A percentile compares a stretch with the other conserved stretches of the same genome.
Evolutionary conservation across 352 stramenopile species (phyloP).

Genomic region (Pythium phragmiticola): DNA sequence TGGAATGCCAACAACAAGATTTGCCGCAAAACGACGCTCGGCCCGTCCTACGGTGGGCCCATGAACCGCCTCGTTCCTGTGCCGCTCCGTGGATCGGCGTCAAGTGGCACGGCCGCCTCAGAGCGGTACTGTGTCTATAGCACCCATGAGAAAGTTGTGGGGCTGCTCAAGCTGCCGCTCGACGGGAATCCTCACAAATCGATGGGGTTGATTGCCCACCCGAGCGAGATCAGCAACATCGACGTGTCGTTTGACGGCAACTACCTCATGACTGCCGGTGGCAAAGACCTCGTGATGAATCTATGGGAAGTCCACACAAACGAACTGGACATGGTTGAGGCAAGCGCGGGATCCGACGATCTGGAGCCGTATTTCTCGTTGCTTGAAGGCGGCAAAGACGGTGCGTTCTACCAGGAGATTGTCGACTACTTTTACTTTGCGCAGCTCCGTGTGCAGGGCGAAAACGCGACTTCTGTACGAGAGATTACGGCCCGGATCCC

Average conservation of each 20-base stretch:
- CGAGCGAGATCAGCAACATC: constrained; percentile 84
- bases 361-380: constrained; percentile 82
- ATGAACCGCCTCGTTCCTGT: constrained; percentile 82
- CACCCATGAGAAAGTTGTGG: constrained; percentile 83
- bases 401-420: constrained; percentile 89
- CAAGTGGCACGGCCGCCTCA: constrained; percentile 22
- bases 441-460: constrained; percentile 89
- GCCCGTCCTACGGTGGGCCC: constrained; percentile 88
- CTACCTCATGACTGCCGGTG: constrained; percentile 87
- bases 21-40: constrained; percentile 89
- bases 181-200: constrained; percentile 91
- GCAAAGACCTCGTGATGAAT: constrained; percentile 89
- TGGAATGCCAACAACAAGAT: constrained; percentile 91
- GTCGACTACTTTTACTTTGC: constrained; percentile 95
- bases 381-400: constrained; percentile 80
- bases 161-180: constrained; percentile 86
- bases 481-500: constrained; percentile 74
- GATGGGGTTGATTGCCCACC: constrained; percentile 93
- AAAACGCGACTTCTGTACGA: constrained; percentile 76
- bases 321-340: constrained; percentile 71
- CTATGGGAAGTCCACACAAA: constrained; percentile 88
- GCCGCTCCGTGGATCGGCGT: constrained; percentile 28
- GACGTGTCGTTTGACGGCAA: constrained; percentile 83
- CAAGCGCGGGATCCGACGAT: constrained; percentile 21
- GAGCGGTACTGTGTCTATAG: constrained; percentile 82